phyloP scores from a whole-genome alignment of 805 yeast genomes.

The Saturnispora diversa region DNA sequence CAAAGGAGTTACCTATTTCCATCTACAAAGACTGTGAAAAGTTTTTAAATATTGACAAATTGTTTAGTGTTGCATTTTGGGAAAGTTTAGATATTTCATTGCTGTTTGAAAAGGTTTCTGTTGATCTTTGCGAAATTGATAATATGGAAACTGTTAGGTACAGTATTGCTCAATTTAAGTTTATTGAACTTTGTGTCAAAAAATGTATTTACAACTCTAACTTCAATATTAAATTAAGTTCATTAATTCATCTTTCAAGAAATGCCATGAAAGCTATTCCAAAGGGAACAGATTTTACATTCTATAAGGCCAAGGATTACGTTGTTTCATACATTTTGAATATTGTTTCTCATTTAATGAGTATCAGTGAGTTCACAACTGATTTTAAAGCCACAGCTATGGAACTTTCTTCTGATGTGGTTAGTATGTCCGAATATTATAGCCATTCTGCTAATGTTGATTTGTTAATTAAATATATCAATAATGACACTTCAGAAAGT shows the following conservation, averaged over 20 bases:
- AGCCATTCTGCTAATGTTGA: constrained; percentile 18
- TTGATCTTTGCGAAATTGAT: constrained; percentile 13
- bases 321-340: constrained; percentile 27
- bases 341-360: constrained; percentile 14
- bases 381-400: constrained; percentile 11
- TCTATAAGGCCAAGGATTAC: constrained; percentile 39
- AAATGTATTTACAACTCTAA: constrained; percentile 22
- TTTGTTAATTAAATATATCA: constrained; percentile 12
- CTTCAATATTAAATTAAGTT: constrained; percentile 16
- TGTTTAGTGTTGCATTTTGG: constrained; percentile 26
- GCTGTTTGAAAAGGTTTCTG: constrained; percentile 16
- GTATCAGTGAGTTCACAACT: constrained; percentile 8
- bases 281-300: constrained; percentile 24
- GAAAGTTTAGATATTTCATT: constrained; percentile 18
- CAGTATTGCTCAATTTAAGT: constrained; percentile 20
- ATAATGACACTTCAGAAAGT: constrained; percentile 7
- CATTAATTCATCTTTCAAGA: constrained; percentile 19
- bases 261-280: constrained; percentile 18
- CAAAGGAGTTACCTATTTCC: constrained; percentile 6
- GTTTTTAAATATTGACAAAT: constrained; percentile 16
- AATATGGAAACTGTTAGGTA: constrained; percentile 19
- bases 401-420: constrained; percentile 11
- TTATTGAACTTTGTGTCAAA: constrained; percentile 21
- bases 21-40: constrained; percentile 20
- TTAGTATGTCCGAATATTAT: constrained; percentile 17